Evolutionary conservation across 106 monocot species (phyloP), one percentile per base, ranked within the genome.

Genomic region (Dioscorea zingiberensis): DNA sequence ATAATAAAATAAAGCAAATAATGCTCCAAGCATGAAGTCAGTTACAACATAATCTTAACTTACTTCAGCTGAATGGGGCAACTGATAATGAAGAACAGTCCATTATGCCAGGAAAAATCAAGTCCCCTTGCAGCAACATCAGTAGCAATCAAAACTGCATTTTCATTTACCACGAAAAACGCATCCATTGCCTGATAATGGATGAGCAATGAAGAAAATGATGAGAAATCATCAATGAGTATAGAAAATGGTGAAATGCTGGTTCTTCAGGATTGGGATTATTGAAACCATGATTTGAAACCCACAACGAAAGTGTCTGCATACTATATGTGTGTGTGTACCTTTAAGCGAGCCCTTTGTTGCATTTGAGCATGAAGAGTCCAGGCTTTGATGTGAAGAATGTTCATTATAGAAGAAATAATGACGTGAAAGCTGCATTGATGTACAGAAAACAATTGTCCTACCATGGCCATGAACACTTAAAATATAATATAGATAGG

Each of bases 301-400:
- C 38, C 38, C 38, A 38, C 38, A 38, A n/a, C n/a, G n/a, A n/a
- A n/a, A n/a, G n/a, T n/a, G n/a, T n/a, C n/a, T 38, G 38, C 38
- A 38, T 10, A 38, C 38, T 2, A 38, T 38, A 38, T 6, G n/a
- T n/a, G n/a, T n/a, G n/a, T n/a, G n/a, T n/a, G 10, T 62, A 98
- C 98, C 92, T 98, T 98, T 30, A 98, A 75, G 45, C 98, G 93
- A 28, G 98, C 93, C 54, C 86, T 81, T 76, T 98, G 98, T 72
- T 98, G 98, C 98, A 93, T 98, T 70, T 93, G 84, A 72, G 89
- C 88, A 84, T 98, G 98, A 79, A 89, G 86, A 51, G 86, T 89
- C 88, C 76, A 86, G 25, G 68, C 72, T 68, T 74, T 84, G 23
- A 98, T 62, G 22, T 75, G 78, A 76, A 98, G 84, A 26, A 84